Evolutionary conservation across 2,329 filamentous ascomycete genomes (phyloP), one percentile per base, ranked within the genome.

Genomic region (Dactylella cylindrospora): DNA sequence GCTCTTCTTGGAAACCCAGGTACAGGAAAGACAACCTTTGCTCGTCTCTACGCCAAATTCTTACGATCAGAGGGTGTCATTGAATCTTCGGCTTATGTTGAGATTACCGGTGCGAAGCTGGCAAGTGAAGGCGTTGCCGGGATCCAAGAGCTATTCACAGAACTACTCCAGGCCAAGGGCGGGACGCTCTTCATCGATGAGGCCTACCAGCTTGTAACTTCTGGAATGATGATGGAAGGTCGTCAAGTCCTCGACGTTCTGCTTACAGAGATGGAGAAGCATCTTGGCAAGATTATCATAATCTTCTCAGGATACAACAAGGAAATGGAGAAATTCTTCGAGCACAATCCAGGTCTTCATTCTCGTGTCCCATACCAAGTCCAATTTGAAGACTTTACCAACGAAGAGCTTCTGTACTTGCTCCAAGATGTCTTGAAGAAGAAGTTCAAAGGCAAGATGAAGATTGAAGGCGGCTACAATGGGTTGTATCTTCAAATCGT

Each of bases 121-220:
- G 81, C 85, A 0, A 80, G 80, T 39, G 76, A 78, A 0, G 86
- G 85, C 0, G 78, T 88, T 0, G 50, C 73, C 0, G 80, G 77
- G 0, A 81, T 78, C 64, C 29, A 77, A 85, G 67, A 76, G 9
- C 71, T 83, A 0, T 72, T 87, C 4, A 75, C 84, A 2, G 66
- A 74, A 0, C 76, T 90, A 0, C 70, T 81, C 3, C 74, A 82
- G 22, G 66, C 72, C 0, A 82, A 80, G 0, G 86, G 86, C 0
- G 87, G 87, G 0, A 83, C 83, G 0, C 68, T 88, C 1, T 90
- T 91, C 68, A 84, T 91, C 17, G 87, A 91, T 60, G 86, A 91
- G 70, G 85, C 86, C 0, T 90, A 91, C 67, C 86, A 90, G 65
- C 75, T 91, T 0, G 77, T 81, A 0, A 80, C 80, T 0, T 79